Base-by-base conservation (phyloP, 176 grass and related monocot species). In the Cenchrus purpureus region DNA sequence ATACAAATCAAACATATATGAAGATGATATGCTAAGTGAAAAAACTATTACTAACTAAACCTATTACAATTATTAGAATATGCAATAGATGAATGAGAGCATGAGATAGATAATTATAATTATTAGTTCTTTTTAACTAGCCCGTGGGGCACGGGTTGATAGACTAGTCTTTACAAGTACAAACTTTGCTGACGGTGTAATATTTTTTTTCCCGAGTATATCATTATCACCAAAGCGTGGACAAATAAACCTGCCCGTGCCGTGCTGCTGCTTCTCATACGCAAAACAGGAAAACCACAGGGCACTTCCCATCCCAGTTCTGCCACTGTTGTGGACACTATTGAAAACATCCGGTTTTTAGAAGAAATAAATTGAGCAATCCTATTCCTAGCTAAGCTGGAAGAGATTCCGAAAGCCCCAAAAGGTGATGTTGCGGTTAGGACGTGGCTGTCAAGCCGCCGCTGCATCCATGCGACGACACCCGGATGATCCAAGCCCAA, bases 401-500 rank as follows among this genome's bases (percentile, higher is more conserved):
- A 16, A 61, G 22, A 19, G 2, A 9, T 49, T 49, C 28, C 15
- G 61, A 65, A 19, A 48, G 29, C 48, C 44, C 46, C 25, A 19
- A 65, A 64, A 67, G 64, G 78, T 67, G 43, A 17, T 53, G 5
- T 1, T 73, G 66, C 67, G 7, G 84, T 86, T 80, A 80, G 29
- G 67, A 55, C 77, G 19, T 86, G 67, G 76, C 68, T 55, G 0
- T 86, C 76, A 53, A 19, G 65, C 19, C 55, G 44, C 53, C 61
- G 83, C 58, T 83, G 74, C 48, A 73, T 63, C 48, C 77, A 73
- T 73, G 77, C 58, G 54, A 73, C 48, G 73, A 73, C 68, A 86
- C 45, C 77, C n/a, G 77, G 77, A 73, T 46, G 67, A 80, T 80
- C 84, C 84, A 86, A 80, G 37, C 31, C 83, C 83, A 85, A 77